Conservation (phyloP, 257 asterid genomes). For the Penstemon newberryi region DNA sequence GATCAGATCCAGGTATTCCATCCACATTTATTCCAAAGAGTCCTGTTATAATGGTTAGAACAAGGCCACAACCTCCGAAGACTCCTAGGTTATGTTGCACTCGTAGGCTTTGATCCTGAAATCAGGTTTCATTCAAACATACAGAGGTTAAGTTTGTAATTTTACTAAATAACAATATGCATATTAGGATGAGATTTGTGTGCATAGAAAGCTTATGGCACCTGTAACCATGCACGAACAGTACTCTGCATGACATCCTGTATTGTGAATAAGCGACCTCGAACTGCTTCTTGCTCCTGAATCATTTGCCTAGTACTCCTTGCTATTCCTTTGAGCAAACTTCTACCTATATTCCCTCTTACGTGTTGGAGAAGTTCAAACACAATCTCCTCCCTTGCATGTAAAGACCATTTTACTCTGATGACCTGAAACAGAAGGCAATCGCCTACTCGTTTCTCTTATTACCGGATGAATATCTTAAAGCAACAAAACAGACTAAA, state of each 20-base stretch:
- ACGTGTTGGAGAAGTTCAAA: constrained; percentile 52
- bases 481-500: not conserved
- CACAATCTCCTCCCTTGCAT: constrained; percentile 50
- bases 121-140: not conserved
- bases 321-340: constrained; percentile 33
- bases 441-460: too few relatives aligned
- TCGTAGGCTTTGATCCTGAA: constrained; percentile 43
- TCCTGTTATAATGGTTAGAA: constrained; percentile 40
- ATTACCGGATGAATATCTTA: not conserved
- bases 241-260: constrained; percentile 53
- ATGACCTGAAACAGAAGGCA: constrained; percentile 34
- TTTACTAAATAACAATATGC: not conserved
- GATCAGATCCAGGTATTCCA: constrained; percentile 39
- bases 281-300: constrained; percentile 57
- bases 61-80: constrained; percentile 46
- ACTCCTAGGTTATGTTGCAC: constrained; percentile 48
- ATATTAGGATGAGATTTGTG: not conserved
- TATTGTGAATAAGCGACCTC: constrained; percentile 46
- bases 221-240: constrained; percentile 55
- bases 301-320: constrained; percentile 51
- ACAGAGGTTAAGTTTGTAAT: not conserved
- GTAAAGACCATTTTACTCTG: constrained; percentile 51
- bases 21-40: constrained; percentile 46
- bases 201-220: constrained; percentile 14
- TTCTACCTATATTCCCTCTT: constrained; percentile 35